These are phyloP conservation scores for Pezicula radicicola DNA, from an alignment of 2,329 filamentous ascomycete species.

Conservation along the genomic window DNA sequence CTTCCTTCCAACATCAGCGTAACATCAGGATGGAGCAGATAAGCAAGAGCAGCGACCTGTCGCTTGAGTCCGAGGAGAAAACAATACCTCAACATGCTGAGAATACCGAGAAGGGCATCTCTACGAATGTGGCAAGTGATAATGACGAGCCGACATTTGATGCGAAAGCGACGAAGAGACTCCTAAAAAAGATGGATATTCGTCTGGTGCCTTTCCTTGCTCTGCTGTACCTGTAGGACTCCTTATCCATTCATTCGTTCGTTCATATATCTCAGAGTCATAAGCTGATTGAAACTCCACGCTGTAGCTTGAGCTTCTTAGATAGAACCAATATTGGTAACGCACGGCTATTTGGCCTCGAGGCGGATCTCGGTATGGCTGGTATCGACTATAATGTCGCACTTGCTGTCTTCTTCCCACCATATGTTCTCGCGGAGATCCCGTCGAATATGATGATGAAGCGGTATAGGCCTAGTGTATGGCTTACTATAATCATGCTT, in stretches of 20 bases:
- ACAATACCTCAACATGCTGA: neutral
- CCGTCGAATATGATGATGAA: constrained; percentile 56
- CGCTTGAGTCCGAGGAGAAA: neutral
- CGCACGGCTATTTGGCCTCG: constrained; percentile 18
- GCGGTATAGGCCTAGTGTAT: constrained; percentile 48
- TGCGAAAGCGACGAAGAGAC: constrained; percentile 39
- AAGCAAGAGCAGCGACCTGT: neutral
- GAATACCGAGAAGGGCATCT: too few relatives aligned
- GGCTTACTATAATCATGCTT: constrained; percentile 58
- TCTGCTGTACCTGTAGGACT: constrained; percentile 46
- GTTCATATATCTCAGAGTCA: too few relatives aligned
- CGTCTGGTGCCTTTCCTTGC: constrained; percentile 57
- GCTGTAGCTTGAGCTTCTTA: constrained; percentile 11
- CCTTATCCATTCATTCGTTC: neutral
- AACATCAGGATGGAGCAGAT: neutral
- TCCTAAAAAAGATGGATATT: constrained; percentile 53
- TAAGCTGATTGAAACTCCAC: neutral
- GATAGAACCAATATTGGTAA: constrained; percentile 21
- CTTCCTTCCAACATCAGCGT: too few relatives aligned
- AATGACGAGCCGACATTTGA: constrained; percentile 26
- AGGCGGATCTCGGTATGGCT: constrained; percentile 20
- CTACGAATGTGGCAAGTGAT: neutral
- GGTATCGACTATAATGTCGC: constrained; percentile 21
- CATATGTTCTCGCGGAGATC: constrained; percentile 36
- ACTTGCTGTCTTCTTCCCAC: constrained; percentile 21